A percentile compares a stretch with the other conserved stretches of the same genome.
These are phyloP conservation scores for Sisymbrium altissimum DNA, from an alignment of 345 rosid species.

Conservation along the genomic window DNA sequence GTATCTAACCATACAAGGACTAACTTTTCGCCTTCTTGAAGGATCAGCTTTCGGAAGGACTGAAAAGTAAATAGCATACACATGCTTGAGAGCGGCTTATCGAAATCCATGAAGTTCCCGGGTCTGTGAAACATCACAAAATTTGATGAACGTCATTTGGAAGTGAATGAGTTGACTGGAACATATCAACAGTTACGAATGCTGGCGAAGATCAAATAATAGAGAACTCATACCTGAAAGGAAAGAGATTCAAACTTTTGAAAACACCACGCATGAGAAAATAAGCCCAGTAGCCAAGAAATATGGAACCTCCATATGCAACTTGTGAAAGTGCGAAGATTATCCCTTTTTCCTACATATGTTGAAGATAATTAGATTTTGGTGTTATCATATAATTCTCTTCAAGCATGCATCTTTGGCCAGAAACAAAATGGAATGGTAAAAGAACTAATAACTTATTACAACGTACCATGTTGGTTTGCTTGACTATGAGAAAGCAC, in stretches of 20 bases:
- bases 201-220: background rate
- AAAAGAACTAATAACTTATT: background rate
- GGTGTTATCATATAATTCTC: background rate
- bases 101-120: slow-evolving; percentile 48
- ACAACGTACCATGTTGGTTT: slow-evolving; percentile 54
- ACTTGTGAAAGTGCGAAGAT: slow-evolving; percentile 72
- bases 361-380: background rate
- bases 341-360: slow-evolving; percentile 61
- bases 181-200: background rate
- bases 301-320: slow-evolving; percentile 74
- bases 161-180: background rate
- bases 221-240: slow-evolving; percentile 65
- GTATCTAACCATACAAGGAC: slow-evolving; percentile 96
- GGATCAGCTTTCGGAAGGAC: slow-evolving; percentile 81
- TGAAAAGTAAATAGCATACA: slow-evolving; percentile 77
- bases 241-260: slow-evolving; percentile 56
- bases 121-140: slow-evolving; percentile 45
- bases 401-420: slow-evolving; percentile 4
- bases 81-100: slow-evolving; percentile 78
- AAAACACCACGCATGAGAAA: slow-evolving; percentile 52
- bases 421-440: background rate
- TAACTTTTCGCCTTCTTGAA: slow-evolving; percentile 95
- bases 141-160: slow-evolving; percentile 3
- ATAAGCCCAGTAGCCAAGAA: slow-evolving; percentile 86
- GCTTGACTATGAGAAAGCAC: slow-evolving; percentile 64